A percentile compares a stretch with the other conserved stretches of the same genome.
phyloP scores from a whole-genome alignment of 345 rosid genomes.

The Corchorus capsularis region DNA sequence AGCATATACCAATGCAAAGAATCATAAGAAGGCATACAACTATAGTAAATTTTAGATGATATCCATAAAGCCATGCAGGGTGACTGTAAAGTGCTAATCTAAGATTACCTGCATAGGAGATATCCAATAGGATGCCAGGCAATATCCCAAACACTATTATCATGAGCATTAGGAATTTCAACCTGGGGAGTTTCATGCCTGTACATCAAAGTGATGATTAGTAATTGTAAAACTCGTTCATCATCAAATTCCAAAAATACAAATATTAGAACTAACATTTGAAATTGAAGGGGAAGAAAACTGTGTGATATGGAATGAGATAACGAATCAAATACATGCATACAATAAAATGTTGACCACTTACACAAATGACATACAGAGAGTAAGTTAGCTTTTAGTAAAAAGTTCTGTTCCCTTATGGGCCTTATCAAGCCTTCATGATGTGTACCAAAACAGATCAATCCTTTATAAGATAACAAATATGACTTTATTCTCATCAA shows the following conservation, averaged over 20 bases:
- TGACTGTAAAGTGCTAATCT: not conserved
- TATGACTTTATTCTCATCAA: not conserved
- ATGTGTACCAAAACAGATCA: too few species aligned
- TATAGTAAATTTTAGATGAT: not conserved
- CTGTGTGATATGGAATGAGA: not conserved
- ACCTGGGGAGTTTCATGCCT: conserved; percentile 96
- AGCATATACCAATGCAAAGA: not conserved
- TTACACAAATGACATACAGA: not conserved
- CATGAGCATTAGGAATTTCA: conserved; percentile 86
- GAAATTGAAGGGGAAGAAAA: not conserved
- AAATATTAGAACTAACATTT: not conserved
- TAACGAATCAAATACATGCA: not conserved
- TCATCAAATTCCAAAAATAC: conserved; percentile 19
- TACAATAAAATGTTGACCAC: not conserved
- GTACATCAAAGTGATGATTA: conserved; percentile 31
- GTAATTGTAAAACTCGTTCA: conserved; percentile 21
- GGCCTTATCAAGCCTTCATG: not conserved
- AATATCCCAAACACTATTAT: conserved; percentile 93
- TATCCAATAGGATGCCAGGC: conserved; percentile 99
- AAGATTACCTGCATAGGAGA: conserved; percentile 88
- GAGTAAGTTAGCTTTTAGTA: not conserved
- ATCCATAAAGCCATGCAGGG: not conserved
- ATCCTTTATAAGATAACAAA: not conserved
- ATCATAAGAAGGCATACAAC: conserved; percentile 1
- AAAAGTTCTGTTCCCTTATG: not conserved